Conservation (phyloP, 305 asterid species). For the Fraxinus platypoda region DNA sequence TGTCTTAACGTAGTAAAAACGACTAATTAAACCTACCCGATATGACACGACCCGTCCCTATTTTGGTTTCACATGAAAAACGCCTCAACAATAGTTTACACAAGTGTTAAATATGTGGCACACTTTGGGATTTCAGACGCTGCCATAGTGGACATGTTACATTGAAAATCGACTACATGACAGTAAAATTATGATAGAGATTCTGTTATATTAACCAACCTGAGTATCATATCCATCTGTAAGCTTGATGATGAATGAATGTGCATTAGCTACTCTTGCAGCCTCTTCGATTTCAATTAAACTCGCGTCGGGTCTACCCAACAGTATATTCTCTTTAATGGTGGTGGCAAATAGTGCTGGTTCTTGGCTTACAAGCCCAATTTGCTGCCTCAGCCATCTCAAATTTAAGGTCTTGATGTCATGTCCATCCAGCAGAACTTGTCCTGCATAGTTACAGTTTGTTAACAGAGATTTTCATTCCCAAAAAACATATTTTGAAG, state of each 20-base stretch:
- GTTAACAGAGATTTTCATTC: conserved; percentile 23
- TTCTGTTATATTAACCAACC: conserved; percentile 40
- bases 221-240: conserved; percentile 97
- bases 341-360: conserved; percentile 95
- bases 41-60: not conserved
- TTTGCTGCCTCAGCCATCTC: conserved; percentile 90
- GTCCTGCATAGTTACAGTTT: conserved; percentile 52
- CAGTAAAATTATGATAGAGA: not conserved
- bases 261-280: conserved; percentile 93
- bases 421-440: conserved; percentile 80
- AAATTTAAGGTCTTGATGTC: conserved; percentile 74
- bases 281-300: conserved; percentile 83
- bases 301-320: conserved; percentile 88
- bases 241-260: conserved; percentile 87
- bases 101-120: not conserved
- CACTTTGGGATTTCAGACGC: conserved; percentile 8
- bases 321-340: conserved; percentile 84
- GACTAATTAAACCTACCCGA: not conserved
- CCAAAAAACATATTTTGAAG: not conserved
- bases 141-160: conserved; percentile 1
- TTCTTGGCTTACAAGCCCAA: conserved; percentile 98
- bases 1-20: not conserved
- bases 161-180: not conserved
- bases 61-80: not conserved
- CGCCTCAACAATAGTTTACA: not conserved